Conservation (phyloP, 2,329 filamentous ascomycete species). For the Pyrenophora graminea region DNA sequence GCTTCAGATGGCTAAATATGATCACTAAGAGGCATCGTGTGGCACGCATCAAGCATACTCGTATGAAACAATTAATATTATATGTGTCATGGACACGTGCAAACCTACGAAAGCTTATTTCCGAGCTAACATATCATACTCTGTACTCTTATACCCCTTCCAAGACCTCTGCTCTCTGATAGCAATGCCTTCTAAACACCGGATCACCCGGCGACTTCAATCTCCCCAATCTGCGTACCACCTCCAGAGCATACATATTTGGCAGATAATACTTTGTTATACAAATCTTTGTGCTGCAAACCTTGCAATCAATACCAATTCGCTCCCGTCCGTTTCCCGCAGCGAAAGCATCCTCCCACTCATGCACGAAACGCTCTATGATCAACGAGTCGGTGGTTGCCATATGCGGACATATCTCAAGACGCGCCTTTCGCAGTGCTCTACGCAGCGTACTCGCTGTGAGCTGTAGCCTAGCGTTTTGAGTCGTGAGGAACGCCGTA, state of each 20-base stretch:
- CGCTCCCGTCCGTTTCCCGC: not conserved
- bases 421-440: not conserved
- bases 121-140: too few species aligned
- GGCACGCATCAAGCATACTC: too few species aligned
- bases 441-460: not conserved
- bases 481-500: not conserved
- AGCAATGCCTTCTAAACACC: not conserved
- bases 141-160: too few species aligned
- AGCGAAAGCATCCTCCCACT: not conserved
- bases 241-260: not conserved
- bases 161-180: too few species aligned
- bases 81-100: too few species aligned
- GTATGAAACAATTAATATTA: too few species aligned
- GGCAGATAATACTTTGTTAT: not conserved
- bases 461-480: not conserved
- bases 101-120: too few species aligned
- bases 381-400: not conserved
- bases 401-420: slow-evolving; percentile 1
- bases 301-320: not conserved
- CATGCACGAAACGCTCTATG: not conserved
- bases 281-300: not conserved
- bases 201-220: not conserved
- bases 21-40: too few species aligned
- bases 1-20: too few species aligned
- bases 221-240: not conserved